phyloP scores from a whole-genome alignment of 495 filamentous ascomycete genomes.

The Annulohypoxylon moriforme region DNA sequence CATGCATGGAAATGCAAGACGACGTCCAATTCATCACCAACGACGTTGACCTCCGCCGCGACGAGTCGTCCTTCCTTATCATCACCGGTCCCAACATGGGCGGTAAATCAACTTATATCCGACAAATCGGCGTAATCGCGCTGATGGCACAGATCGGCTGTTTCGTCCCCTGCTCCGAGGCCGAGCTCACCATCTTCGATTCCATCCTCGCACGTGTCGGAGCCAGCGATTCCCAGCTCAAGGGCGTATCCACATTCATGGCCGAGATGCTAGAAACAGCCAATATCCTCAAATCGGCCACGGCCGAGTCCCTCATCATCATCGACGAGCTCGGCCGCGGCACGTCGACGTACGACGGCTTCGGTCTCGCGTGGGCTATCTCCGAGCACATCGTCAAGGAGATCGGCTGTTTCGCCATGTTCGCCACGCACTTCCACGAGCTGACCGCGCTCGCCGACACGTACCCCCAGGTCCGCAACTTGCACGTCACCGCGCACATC shows the following conservation, averaged over 20 bases:
- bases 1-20: conserved; percentile 99
- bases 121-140: conserved; percentile 96
- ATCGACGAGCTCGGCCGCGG: conserved; percentile 99
- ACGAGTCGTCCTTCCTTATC: conserved; percentile 89
- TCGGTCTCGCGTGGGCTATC: conserved; percentile 98
- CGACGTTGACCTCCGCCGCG: conserved; percentile 86
- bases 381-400: conserved; percentile 97
- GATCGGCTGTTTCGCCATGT: conserved; percentile 91
- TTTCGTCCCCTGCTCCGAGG: conserved; percentile 92
- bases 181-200: conserved; percentile 96
- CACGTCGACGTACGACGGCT: conserved; percentile 98
- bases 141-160: conserved; percentile 98
- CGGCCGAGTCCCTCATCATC: conserved; percentile 93
- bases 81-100: conserved; percentile 99
- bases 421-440: conserved; percentile 99
- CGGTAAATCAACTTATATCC: conserved; percentile 98
- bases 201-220: conserved; percentile 97
- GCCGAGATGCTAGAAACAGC: conserved; percentile 99
- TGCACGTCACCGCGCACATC: conserved; percentile 97
- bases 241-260: conserved; percentile 99
- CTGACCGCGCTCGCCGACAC: conserved; percentile 88
- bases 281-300: conserved; percentile 97
- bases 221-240: conserved; percentile 94
- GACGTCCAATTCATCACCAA: conserved; percentile 99
- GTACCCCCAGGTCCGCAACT: conserved; percentile 86